Evolutionary conservation across 1,139 yeast species (phyloP).

Genomic region (Maudiozyma humilis): DNA sequence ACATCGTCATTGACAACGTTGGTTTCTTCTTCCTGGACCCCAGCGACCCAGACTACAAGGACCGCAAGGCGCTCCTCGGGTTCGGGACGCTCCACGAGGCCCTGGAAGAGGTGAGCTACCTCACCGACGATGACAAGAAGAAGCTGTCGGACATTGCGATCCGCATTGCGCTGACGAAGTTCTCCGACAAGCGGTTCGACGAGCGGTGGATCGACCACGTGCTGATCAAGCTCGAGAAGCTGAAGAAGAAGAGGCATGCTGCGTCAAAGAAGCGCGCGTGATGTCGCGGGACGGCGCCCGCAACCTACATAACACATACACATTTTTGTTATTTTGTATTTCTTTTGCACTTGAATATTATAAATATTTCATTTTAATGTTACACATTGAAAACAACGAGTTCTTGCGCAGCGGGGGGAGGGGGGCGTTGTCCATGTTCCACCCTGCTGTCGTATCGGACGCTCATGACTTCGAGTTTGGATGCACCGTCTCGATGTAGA

Average conservation of each 20-base stretch:
- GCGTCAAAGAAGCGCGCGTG: neutral
- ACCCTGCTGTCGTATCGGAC: no score
- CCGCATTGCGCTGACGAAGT: constrained; percentile 46
- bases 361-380: neutral
- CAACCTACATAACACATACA: no score
- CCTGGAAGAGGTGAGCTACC: constrained; percentile 36
- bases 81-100: constrained; percentile 38
- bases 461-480: constrained; percentile 1
- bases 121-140: constrained; percentile 36
- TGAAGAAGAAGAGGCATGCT: neutral
- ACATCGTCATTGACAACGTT: constrained; percentile 60
- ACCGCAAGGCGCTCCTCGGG: constrained; percentile 16
- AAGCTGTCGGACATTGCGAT: constrained; percentile 47
- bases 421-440: neutral
- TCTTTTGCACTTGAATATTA: neutral
- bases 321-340: no score
- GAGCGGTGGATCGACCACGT: constrained; percentile 46
- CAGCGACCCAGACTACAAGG: constrained; percentile 45
- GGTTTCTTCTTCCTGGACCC: constrained; percentile 71
- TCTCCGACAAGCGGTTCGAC: constrained; percentile 61
- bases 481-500: constrained; percentile 14
- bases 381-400: neutral
- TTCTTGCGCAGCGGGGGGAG: neutral
- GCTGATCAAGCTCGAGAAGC: constrained; percentile 17
- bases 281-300: no score